Base-by-base conservation (phyloP, 805 yeast genomes). In the Komagataella mondaviorum region DNA sequence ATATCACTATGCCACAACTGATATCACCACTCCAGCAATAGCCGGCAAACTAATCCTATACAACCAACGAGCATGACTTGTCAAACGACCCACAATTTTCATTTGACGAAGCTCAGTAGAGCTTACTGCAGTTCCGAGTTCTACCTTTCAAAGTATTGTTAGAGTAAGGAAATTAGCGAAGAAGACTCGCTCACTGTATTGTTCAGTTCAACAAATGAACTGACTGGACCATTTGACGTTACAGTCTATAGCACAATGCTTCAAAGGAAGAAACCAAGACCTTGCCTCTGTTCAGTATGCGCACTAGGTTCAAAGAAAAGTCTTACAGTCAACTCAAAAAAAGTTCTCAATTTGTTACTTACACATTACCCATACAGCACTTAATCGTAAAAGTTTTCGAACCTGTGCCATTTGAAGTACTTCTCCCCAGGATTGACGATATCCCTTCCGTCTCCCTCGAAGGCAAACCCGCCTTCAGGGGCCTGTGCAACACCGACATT, bases 361-460 rank as follows among this genome's bases (percentile, higher is more conserved):
- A 30, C 4, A 30, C 39, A 30, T 30, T 30, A 30, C 39, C 39
- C 39, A 8, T 30, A 30, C 39, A 8, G 12, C 10, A 30, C 39
- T 30, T 30, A 30, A 8, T 30, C 39, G 39, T 30, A 30, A 30
- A 30, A 30, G 14, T 30, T 30, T 10, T 36, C 24, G 47, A 53
- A 70, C 52, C 64, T 67, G 23, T 64, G 61, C 76, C 77, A 75
- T 54, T 68, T 72, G 69, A 72, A 75, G 44, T 68, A 52, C 1
- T 67, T 60, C 59, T 72, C 74, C 43, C 60, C 63, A 3, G 79
- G 78, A 59, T 76, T 75, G 52, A 76, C 62, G 23, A 71, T 54
- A 57, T 75, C 79, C 49, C 67, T 63, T 46, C 72, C 68, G 51
- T 65, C 66, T 1, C 57, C 50, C 8, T 57, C 53, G 51, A 60